Conservation (phyloP, 2,329 filamentous ascomycete genomes). For the Orbilia brochopaga region DNA sequence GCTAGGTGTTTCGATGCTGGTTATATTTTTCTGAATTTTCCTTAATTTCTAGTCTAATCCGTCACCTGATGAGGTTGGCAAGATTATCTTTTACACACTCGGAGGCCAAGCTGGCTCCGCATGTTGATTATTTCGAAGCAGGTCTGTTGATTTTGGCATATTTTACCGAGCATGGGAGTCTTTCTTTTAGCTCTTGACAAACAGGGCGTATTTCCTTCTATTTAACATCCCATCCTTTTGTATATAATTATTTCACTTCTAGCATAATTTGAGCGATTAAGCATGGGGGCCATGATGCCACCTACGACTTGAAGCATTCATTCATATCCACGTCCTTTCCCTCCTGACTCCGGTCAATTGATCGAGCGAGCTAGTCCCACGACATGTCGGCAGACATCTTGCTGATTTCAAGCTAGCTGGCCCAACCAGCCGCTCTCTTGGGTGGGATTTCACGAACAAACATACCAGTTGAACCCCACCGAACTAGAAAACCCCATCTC, state of each 20-base stretch:
- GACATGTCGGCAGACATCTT: slow-evolving; percentile 48
- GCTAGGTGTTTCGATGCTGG: slow-evolving; percentile 4
- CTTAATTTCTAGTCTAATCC: slow-evolving; percentile 6
- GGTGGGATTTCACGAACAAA: not conserved
- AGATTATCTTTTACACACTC: not conserved
- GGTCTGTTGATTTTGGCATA: slow-evolving; percentile 29
- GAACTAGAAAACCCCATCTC: slow-evolving; percentile 2
- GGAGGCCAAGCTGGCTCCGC: slow-evolving; percentile 7
- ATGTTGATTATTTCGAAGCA: slow-evolving; percentile 28
- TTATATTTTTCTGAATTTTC: slow-evolving; percentile 13
- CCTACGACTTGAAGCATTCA: not conserved
- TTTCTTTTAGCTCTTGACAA: slow-evolving; percentile 20
- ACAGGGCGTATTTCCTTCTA: not conserved
- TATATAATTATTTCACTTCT: slow-evolving; percentile 5
- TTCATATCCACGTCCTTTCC: not conserved
- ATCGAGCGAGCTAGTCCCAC: slow-evolving; percentile 7
- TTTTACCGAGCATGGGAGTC: slow-evolving; percentile 4
- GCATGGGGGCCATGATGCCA: no score
- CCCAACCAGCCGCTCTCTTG: slow-evolving; percentile 8
- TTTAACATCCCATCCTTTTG: not conserved
- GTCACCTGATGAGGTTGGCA: not conserved
- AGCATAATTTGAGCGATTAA: not conserved
- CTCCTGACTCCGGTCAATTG: not conserved
- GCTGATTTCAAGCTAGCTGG: slow-evolving; percentile 37
- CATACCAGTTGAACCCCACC: slow-evolving; percentile 10